Conservation (phyloP, 2,329 filamentous ascomycete species). For the Westerdykella ornata region DNA sequence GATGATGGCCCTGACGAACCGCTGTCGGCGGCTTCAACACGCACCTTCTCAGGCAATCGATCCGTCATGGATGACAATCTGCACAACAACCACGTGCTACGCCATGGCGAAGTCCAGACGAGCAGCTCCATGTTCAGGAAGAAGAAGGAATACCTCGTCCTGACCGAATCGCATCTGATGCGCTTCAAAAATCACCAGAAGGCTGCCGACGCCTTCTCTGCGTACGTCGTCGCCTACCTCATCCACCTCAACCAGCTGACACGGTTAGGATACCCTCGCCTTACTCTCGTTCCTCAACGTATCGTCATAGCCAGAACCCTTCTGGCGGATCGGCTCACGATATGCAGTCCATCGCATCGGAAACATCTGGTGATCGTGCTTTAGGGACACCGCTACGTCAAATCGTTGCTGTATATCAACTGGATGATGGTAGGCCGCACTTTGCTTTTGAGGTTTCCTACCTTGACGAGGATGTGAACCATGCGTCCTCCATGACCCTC, state of each 20-base stretch:
- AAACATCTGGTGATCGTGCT: slow-evolving; percentile 49
- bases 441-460: slow-evolving; percentile 63
- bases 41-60: slow-evolving; percentile 44
- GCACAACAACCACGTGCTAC: slow-evolving; percentile 45
- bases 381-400: slow-evolving; percentile 57
- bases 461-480: slow-evolving; percentile 57
- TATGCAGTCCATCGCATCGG: slow-evolving; percentile 47
- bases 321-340: slow-evolving; percentile 59
- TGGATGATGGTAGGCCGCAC: slow-evolving; percentile 61
- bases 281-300: slow-evolving; percentile 39
- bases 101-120: slow-evolving; percentile 65
- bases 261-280: slow-evolving; percentile 21
- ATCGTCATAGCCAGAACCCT: slow-evolving; percentile 51
- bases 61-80: slow-evolving; percentile 38
- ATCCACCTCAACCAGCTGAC: not conserved
- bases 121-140: slow-evolving; percentile 64
- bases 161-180: slow-evolving; percentile 62
- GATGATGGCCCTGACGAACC: slow-evolving; percentile 49
- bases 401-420: slow-evolving; percentile 59
- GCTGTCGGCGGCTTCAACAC: slow-evolving; percentile 46
- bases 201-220: slow-evolving; percentile 57
- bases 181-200: slow-evolving; percentile 62
- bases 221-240: slow-evolving; percentile 13
- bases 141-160: slow-evolving; percentile 64
- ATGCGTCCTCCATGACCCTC: slow-evolving; percentile 56